A percentile compares a stretch with the other conserved stretches of the same genome.
Conservation (phyloP, 208 protist genomes). For the Leishmania tarentolae region DNA sequence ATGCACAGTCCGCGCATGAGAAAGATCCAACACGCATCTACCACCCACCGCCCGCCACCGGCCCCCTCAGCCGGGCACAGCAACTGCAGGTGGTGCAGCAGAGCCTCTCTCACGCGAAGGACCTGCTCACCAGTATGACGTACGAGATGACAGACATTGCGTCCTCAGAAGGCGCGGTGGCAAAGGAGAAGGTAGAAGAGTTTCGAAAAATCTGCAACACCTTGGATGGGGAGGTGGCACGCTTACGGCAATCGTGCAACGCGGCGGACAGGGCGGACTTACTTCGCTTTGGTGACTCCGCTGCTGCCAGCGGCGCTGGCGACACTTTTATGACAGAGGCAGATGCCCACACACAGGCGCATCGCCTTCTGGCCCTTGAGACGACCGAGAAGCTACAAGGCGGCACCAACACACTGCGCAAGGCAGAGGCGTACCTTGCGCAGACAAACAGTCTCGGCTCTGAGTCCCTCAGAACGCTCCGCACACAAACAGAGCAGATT, state of each 20-base stretch:
- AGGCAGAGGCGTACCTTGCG: conserved; percentile 64
- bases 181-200: conserved; percentile 42
- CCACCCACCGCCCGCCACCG: conserved; percentile 45
- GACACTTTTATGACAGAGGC: conserved; percentile 28
- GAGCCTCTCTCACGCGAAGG: conserved; percentile 44
- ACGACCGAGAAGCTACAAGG: conserved; percentile 61
- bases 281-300: conserved; percentile 32
- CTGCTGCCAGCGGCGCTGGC: conserved; percentile 1
- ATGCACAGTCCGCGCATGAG: conserved; percentile 27
- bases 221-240: conserved; percentile 43
- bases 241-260: conserved; percentile 41
- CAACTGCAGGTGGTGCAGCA: conserved; percentile 53
- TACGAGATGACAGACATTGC: conserved; percentile 64
- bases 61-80: conserved; percentile 49
- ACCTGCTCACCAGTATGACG: conserved; percentile 72
- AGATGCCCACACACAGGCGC: conserved; percentile 46
- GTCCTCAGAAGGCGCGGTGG: conserved; percentile 21
- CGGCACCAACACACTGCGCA: conserved; percentile 54
- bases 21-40: conserved; percentile 39
- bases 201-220: conserved; percentile 33
- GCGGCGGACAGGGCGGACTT: conserved; percentile 66
- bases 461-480: conserved; percentile 47
- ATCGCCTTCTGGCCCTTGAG: conserved; percentile 44
- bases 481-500: conserved; percentile 75
- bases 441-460: conserved; percentile 51